Percentiles rank a stretch among this genome's conserved stretches.
Evolutionary conservation across 805 yeast species (phyloP).

Genomic region (Sungouiozyma intestinalis): DNA sequence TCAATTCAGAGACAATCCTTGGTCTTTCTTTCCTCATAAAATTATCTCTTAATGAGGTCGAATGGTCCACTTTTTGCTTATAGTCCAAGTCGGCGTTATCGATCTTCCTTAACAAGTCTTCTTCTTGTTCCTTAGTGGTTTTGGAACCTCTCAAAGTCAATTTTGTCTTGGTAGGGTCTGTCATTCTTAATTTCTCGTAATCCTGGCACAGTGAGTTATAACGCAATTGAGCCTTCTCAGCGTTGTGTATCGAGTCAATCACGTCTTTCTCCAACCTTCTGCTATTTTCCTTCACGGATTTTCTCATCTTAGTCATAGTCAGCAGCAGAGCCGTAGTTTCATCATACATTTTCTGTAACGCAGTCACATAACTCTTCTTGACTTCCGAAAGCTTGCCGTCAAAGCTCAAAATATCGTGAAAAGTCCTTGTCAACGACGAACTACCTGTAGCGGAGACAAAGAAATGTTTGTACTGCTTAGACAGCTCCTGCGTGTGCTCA

Average conservation of each 20-base stretch:
- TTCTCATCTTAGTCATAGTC: constrained; percentile 64
- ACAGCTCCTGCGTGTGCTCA: constrained; percentile 64
- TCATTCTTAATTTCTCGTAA: constrained; percentile 65
- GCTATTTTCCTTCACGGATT: constrained; percentile 71
- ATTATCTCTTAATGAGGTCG: constrained; percentile 65
- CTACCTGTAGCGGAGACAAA: constrained; percentile 14
- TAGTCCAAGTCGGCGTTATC: constrained; percentile 81
- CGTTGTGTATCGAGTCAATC: constrained; percentile 65
- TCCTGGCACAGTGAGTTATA: constrained; percentile 79
- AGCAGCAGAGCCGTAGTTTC: constrained; percentile 65
- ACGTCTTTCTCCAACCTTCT: constrained; percentile 76
- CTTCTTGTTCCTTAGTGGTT: constrained; percentile 77
- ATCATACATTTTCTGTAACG: constrained; percentile 75
- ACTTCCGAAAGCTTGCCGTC: constrained; percentile 71
- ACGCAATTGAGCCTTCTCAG: constrained; percentile 77
- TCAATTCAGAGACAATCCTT: constrained; percentile 55
- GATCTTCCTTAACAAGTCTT: constrained; percentile 71
- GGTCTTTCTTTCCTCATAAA: constrained; percentile 71
- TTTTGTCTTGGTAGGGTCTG: constrained; percentile 78
- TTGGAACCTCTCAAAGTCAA: constrained; percentile 72
- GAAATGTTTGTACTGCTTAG: constrained; percentile 52
- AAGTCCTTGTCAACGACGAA: constrained; percentile 47
- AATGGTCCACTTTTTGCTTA: constrained; percentile 60
- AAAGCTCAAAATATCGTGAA: constrained; percentile 60
- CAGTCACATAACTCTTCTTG: constrained; percentile 65